phyloP scores from a whole-genome alignment of 345 rosid species.

The Hibiscus syriacus region DNA sequence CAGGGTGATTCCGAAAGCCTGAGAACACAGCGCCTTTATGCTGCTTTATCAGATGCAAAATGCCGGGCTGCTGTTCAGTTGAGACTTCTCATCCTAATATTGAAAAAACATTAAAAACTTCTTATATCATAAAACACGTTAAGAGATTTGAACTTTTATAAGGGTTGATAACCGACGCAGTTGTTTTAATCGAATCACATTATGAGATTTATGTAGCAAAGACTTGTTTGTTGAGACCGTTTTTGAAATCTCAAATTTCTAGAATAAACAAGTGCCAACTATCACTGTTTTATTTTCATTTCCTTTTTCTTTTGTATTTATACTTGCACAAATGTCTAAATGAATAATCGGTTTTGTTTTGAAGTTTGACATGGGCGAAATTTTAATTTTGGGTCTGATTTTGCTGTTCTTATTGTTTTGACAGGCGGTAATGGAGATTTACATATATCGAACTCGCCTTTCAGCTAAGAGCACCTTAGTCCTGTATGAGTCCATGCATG shows the following conservation, averaged over 20 bases:
- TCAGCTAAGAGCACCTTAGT: constrained; percentile 66
- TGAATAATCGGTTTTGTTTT: not conserved
- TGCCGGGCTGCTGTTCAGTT: constrained; percentile 98
- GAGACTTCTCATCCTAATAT: constrained; percentile 7
- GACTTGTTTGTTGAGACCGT: not conserved
- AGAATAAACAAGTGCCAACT: not conserved
- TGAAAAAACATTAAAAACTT: not conserved
- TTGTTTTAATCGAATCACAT: not conserved
- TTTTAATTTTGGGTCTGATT: not conserved
- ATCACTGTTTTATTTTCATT: not conserved
- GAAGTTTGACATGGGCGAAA: not conserved
- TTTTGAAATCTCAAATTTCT: not conserved
- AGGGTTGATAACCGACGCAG: not conserved
- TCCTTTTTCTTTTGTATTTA: not conserved
- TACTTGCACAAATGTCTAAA: not conserved
- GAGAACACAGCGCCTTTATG: constrained; percentile 41
- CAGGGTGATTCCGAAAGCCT: constrained; percentile 44
- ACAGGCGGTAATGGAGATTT: constrained; percentile 95
- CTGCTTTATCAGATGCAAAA: constrained; percentile 72
- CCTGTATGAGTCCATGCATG: constrained; percentile 71
- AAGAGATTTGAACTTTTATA: constrained; percentile 1
- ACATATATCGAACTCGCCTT: constrained; percentile 69
- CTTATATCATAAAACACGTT: not conserved
- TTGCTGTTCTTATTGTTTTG: constrained; percentile 6
- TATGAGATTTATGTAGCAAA: not conserved